Base-by-base conservation (phyloP, 2,329 filamentous ascomycete genomes). In the Penicillium crustosum region DNA sequence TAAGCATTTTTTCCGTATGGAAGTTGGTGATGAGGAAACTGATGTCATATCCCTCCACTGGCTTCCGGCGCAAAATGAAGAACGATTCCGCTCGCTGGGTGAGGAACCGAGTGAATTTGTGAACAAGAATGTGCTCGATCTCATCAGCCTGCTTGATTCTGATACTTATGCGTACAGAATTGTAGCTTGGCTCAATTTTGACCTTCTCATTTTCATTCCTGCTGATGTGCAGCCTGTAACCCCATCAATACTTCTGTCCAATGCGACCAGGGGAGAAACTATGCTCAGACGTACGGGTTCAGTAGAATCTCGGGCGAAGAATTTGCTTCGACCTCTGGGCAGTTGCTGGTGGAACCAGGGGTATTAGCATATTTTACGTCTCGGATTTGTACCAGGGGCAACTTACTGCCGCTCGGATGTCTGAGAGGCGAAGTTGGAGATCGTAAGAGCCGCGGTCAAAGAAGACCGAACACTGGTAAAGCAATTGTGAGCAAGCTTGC, bases 111-210 rank as follows among this genome's bases (percentile, higher is more conserved):
- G 93, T 96, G 72, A 99, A 97, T 79, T 99, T 99, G 81, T 97
- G 94, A 64, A 99, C 94, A 61, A 57, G 49, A 52, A 59, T 97
- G 75, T 95, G 86, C 78, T 99, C 94, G 70, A 97, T 99, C 81
- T 99, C 94, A 77, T 99, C 94, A 61, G 94, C 94, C 82, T 99
- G 94, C 81, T 99, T 99, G 78, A 99, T 97, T 82, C 93, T 91
- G 81, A 99, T 96, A 84, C 91, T 96, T 72, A 99, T 90, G 68
- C 94, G 89, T 67, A 99, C 90, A 67, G 90, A 95, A 84, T 99
- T 99, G 80, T 97, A 89, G 76, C 90, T 94, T 53, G 94, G 93
- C 80, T 97, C 93, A 73, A 97, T 96, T 61, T 96, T 82, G 66
- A 99, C 93, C 68, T 90, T 88, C 83, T 99, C 94, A 75, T 97